Evolutionary conservation across 371 early-diverging fungal species (phyloP).

Genomic region (Apophysomyces elegans): DNA sequence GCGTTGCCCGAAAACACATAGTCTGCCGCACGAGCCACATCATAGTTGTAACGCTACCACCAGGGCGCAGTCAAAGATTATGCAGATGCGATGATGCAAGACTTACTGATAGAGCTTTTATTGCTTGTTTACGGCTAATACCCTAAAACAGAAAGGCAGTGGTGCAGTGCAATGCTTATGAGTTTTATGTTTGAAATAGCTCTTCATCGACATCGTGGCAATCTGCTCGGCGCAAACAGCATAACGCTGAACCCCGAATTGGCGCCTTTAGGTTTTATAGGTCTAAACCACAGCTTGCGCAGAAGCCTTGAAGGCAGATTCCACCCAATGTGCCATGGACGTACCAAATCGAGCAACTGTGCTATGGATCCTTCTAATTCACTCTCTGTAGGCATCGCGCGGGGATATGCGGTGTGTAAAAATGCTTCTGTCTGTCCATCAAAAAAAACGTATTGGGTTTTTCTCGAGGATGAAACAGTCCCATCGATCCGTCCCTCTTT

Average conservation of each 20-base stretch:
- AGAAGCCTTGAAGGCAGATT: too few species aligned
- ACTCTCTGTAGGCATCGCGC: constrained; percentile 10
- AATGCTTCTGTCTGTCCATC: neutral
- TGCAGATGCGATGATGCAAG: neutral
- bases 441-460: too few species aligned
- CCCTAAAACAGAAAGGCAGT: constrained; percentile 30
- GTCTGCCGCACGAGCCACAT: constrained; percentile 55
- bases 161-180: neutral
- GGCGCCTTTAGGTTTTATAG: too few species aligned
- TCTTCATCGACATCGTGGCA: too few species aligned
- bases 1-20: constrained; percentile 52
- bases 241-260: too few species aligned
- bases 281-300: too few species aligned
- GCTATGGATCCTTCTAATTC: constrained; percentile 20
- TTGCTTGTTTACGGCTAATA: constrained; percentile 42
- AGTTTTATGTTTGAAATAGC: too few species aligned
- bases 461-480: too few species aligned
- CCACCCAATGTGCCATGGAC: neutral
- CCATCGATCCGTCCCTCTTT: too few species aligned
- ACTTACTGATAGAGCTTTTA: constrained; percentile 47
- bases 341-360: constrained; percentile 33
- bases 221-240: neutral
- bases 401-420: constrained; percentile 5
- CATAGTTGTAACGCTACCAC: constrained; percentile 51
- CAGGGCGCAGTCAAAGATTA: neutral